phyloP scores from a whole-genome alignment of 768 basidiomycete genomes.

The Gloeopeniophorella convolvens region DNA sequence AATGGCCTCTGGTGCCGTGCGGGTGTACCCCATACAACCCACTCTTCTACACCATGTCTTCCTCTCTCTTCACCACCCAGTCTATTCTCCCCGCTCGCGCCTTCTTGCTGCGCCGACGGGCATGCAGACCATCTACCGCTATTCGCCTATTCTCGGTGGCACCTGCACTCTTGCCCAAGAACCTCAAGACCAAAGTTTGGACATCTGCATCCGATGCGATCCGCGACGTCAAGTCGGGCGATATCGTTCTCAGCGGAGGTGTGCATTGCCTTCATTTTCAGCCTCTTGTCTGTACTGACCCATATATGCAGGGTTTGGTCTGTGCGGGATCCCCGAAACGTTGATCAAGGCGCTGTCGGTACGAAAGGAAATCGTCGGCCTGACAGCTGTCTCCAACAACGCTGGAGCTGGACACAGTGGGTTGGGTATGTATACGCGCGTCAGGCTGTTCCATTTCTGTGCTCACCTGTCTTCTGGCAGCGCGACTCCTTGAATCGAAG shows the following conservation, averaged over 20 bases:
- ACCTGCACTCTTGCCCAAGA: slow-evolving; percentile 27
- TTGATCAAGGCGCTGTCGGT: slow-evolving; percentile 69
- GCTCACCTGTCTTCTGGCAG: slow-evolving; percentile 34
- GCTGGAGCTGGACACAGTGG: slow-evolving; percentile 65
- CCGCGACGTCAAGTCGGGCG: slow-evolving; percentile 73
- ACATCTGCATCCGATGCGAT: slow-evolving; percentile 73
- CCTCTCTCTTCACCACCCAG: too few species aligned
- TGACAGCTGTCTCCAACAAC: slow-evolving; percentile 85
- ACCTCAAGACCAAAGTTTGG: slow-evolving; percentile 62
- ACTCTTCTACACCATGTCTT: too few species aligned
- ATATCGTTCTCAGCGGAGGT: slow-evolving; percentile 77
- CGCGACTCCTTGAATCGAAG: slow-evolving; percentile 59
- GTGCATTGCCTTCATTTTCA: slow-evolving; percentile 22
- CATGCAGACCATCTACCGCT: too few species aligned
- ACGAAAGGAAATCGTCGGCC: slow-evolving; percentile 58
- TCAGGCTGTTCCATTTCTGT: neutral
- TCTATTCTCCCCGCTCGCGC: too few species aligned
- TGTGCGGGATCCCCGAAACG: slow-evolving; percentile 87
- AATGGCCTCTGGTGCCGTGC: too few species aligned
- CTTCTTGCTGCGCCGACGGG: too few species aligned
- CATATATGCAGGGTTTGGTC: slow-evolving; percentile 63
- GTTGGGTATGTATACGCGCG: slow-evolving; percentile 41
- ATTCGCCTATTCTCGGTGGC: slow-evolving; percentile 24
- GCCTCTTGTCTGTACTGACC: neutral
- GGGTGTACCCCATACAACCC: too few species aligned